Percentiles rank a stretch among this genome's conserved stretches.
phyloP scores from a whole-genome alignment of 2,329 filamentous ascomycete genomes.

The Bipolaris sorokiniana region DNA sequence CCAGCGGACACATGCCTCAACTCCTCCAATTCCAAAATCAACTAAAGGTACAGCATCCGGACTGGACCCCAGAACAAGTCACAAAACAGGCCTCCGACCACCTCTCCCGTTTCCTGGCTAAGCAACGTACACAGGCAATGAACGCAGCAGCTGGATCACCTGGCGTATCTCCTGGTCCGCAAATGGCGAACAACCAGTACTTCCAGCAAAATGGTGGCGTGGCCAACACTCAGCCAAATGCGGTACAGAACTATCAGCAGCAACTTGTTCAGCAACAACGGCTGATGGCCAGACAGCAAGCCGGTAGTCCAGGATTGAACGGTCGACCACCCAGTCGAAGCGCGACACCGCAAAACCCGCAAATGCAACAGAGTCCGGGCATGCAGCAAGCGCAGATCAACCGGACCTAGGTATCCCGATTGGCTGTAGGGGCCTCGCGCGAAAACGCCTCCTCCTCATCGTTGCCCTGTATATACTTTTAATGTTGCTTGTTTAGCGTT shows the following conservation, averaged over 20 bases:
- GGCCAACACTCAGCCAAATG: constrained; percentile 40
- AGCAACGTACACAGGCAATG: constrained; percentile 46
- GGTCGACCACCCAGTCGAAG: constrained; percentile 45
- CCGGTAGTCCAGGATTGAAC: constrained; percentile 41
- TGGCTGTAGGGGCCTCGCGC: constrained; percentile 19
- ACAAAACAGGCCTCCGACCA: constrained; percentile 45
- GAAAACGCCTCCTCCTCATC: constrained; percentile 19
- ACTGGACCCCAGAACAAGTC: constrained; percentile 45
- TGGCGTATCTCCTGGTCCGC: constrained; percentile 40
- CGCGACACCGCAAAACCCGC: constrained; percentile 48
- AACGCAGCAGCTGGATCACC: constrained; percentile 46
- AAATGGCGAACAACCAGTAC: constrained; percentile 45
- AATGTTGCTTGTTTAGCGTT: constrained; percentile 27
- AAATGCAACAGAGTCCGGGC: constrained; percentile 44
- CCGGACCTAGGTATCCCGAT: constrained; percentile 19
- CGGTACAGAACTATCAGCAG: constrained; percentile 47
- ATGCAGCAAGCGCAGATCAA: constrained; percentile 44
- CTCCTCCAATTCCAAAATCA: constrained; percentile 42
- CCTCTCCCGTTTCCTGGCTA: constrained; percentile 40
- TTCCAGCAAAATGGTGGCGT: constrained; percentile 40
- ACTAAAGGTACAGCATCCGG: constrained; percentile 45
- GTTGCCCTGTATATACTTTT: constrained; percentile 42
- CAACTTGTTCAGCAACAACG: constrained; percentile 49
- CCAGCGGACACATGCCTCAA: constrained; percentile 45
- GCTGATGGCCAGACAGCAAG: constrained; percentile 43